Evolutionary conservation across 2,329 filamentous ascomycete species (phyloP).

Genomic region (Penicillium paneum): DNA sequence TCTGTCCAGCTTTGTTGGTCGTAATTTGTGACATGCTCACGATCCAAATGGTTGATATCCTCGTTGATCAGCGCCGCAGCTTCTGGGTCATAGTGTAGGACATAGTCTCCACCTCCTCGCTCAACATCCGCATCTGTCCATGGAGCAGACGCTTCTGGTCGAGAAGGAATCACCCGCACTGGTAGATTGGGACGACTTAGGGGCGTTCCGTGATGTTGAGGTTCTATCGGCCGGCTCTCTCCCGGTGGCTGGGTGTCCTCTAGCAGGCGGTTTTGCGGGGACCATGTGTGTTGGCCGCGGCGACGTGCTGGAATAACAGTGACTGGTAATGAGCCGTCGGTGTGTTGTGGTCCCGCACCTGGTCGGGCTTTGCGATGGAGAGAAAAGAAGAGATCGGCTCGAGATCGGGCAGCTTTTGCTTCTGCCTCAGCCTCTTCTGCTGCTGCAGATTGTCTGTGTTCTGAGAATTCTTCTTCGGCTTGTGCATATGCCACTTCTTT

Average conservation of each 20-base stretch:
- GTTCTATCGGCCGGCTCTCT: neutral
- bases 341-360: constrained; percentile 36
- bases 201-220: neutral
- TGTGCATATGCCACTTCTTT: constrained; percentile 58
- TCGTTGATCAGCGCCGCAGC: constrained; percentile 37
- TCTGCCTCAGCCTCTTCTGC: constrained; percentile 28
- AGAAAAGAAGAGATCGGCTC: constrained; percentile 48
- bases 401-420: constrained; percentile 43
- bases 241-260: constrained; percentile 15
- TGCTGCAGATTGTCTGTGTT: constrained; percentile 26
- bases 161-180: constrained; percentile 59
- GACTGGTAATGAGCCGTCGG: constrained; percentile 50
- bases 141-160: constrained; percentile 51
- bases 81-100: constrained; percentile 40
- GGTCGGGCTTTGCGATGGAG: constrained; percentile 46
- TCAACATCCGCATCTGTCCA: constrained; percentile 50
- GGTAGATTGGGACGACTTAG: constrained; percentile 34
- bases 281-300: constrained; percentile 54
- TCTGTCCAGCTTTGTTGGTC: constrained; percentile 22
- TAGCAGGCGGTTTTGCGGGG: constrained; percentile 40
- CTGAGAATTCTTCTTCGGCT: constrained; percentile 43
- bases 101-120: constrained; percentile 27
- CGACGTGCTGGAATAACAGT: constrained; percentile 61
- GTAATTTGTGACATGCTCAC: neutral
- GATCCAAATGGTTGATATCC: constrained; percentile 16